phyloP scores from a whole-genome alignment of 345 rosid species.

The Salix dunnii region DNA sequence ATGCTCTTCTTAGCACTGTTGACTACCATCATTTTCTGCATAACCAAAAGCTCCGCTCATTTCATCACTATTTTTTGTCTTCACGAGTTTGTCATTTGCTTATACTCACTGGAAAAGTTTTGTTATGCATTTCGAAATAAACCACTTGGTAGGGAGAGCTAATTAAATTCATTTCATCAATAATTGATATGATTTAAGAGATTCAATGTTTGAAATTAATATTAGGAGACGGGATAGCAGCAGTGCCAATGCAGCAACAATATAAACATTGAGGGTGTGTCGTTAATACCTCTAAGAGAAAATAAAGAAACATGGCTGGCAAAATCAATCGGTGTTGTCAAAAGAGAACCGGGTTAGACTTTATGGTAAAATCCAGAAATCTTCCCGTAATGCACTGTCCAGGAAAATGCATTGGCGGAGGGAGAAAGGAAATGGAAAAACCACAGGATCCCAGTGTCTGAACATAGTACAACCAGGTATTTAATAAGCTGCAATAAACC shows the following conservation, averaged over 20 bases:
- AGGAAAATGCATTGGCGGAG: too few relatives aligned
- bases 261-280: too few relatives aligned
- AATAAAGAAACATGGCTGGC: too few relatives aligned
- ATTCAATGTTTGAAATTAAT: neutral
- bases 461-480: neutral
- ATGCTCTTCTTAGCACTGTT: neutral
- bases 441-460: neutral
- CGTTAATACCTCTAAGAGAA: too few relatives aligned
- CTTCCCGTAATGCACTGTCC: too few relatives aligned
- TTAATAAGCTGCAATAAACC: neutral
- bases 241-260: neutral
- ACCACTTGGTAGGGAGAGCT: too few relatives aligned
- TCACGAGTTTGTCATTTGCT: neutral
- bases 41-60: neutral
- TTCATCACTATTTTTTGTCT: neutral
- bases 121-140: too few relatives aligned
- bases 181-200: neutral
- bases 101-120: neutral
- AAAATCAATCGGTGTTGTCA: too few relatives aligned
- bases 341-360: too few relatives aligned
- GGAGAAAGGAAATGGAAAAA: neutral
- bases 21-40: neutral
- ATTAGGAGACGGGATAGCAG: neutral
- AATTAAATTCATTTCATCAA: neutral
- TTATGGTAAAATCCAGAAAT: too few relatives aligned